Evolutionary conservation across 768 basidiomycete genomes (phyloP), one percentile per base, ranked within the genome.

Genomic region (Kwoniella pini): DNA sequence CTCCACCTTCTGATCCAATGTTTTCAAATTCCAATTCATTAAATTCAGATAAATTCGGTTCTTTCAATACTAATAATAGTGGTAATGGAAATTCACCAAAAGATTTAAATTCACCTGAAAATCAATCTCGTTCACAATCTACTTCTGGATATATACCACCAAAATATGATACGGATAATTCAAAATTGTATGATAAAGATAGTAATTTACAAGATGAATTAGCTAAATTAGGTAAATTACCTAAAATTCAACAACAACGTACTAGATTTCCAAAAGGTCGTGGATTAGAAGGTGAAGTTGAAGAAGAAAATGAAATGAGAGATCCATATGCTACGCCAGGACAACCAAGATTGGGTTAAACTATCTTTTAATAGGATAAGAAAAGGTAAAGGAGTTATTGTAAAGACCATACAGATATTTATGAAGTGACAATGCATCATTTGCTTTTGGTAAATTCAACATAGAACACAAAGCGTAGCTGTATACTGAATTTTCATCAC

Each of bases 311-410:
- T 26, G 70, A 72, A 53, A 67, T 72, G 70, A 54, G 70, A 40
- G 70, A 72, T 65, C 62, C 65, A n/a, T 72, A 61, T 54, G 61
- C 65, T 45, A 49, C 63, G 13, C 67, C 70, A 24, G 70, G 67
- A 13, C 56, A 64, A n/a, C 70, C 70, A 6, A 51, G 70, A 39
- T 27, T 57, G 21, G 55, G 55, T 15, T 57, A 57, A 38, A 10
- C 9, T 15, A 19, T 9, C 40, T 19, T 9, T 42, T 42, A 42
- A 12, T 9, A 42, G n/a, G n/a, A n/a, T 36, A 9, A 9, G 7
- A 36, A 36, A 36, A 9, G 33, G 15, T 9, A 36, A 36, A 36
- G 33, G 33, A 15, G 33, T 36, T 36, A 36, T 7, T 36, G 9
- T 36, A 15, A n/a, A n/a, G n/a, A n/a, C n/a, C n/a, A n/a, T n/a